These are phyloP conservation scores for Ambrosiella beaveri DNA, from an alignment of 2,329 filamentous ascomycete genomes.

Conservation along the genomic window DNA sequence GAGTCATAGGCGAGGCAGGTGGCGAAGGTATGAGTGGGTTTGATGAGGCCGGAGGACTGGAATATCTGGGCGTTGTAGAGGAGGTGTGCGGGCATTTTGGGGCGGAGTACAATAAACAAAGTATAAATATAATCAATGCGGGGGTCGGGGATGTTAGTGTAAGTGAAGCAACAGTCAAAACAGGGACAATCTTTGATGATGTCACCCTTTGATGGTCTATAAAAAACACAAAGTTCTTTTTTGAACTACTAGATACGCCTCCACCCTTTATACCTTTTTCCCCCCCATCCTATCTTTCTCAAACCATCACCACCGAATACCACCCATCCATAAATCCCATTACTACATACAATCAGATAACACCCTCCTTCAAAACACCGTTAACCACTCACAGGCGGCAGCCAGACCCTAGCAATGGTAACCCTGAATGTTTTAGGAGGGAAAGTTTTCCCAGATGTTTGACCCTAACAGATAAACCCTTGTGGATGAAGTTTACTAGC, in stretches of 20 bases:
- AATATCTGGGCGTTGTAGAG: constrained; percentile 15
- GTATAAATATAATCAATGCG: neutral
- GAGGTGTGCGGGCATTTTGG: constrained; percentile 4
- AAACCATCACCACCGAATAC: neutral
- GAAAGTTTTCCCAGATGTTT: too few species aligned
- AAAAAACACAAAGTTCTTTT: too few species aligned
- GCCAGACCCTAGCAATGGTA: neutral
- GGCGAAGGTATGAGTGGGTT: constrained; percentile 12
- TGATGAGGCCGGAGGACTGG: constrained; percentile 11
- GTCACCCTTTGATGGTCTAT: too few species aligned
- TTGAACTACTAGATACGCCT: neutral
- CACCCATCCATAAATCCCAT: neutral
- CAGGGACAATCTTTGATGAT: neutral
- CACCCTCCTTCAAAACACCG: neutral
- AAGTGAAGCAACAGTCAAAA: neutral
- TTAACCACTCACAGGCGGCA: neutral
- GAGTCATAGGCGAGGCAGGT: constrained; percentile 10
- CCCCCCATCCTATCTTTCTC: neutral
- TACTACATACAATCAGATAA: neutral
- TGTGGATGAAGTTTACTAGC: too few species aligned
- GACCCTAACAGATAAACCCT: too few species aligned
- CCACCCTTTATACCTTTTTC: neutral
- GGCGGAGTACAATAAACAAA: neutral
- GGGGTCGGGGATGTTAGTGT: neutral
- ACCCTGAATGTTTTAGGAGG: neutral